Base-by-base conservation (phyloP, 306 rosid genomes). In the Castanea sativa region DNA sequence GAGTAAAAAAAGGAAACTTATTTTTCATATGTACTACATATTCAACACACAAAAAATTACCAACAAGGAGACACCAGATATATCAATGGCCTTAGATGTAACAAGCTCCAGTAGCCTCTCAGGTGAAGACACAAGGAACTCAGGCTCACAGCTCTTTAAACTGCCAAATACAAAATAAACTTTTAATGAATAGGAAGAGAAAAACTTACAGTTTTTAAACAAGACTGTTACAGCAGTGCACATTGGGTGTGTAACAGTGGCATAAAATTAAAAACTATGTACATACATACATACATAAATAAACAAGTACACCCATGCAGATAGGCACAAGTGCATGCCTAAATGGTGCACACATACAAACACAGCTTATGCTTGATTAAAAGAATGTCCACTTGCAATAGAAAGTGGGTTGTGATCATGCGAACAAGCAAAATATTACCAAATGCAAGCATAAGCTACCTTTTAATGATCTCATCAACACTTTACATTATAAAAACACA, bases 101-200 rank as follows among this genome's bases (percentile, higher is more conserved):
- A 93, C 88, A 79, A 95, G 97, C 86, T 93, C 93, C 88, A 93
- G 72, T 71, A 95, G 97, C 84, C 99, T 95, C 90, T 88, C 99
- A 52, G 99, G 96, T 72, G 99, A 93, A 79, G 98, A 74, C 79
- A 95, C 91, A 73, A 95, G 92, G 79, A 95, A 87, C 88, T 95
- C 99, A 71, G 99, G 99, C 82, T 95, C 99, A 43, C 98, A 92
- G 86, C 87, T 89, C 84, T 82, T 89, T 79, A 92, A 81, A 68
- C 99, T 95, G 87, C 83, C 74, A 43, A 69, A 80, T 71, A 79
- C 43, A 75, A 84, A 68, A 61, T 38, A 83, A 63, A 73, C n/a
- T 65, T 73, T 49, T 61, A 73, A 79, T 82, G 61, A 82, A 85
- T 76, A 82, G 71, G 6, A 35, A 68, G 27, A 35, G 27, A 9